Evolutionary conservation across 176 grass and related monocot genomes (phyloP).

Genomic region (Lolium perenne): DNA sequence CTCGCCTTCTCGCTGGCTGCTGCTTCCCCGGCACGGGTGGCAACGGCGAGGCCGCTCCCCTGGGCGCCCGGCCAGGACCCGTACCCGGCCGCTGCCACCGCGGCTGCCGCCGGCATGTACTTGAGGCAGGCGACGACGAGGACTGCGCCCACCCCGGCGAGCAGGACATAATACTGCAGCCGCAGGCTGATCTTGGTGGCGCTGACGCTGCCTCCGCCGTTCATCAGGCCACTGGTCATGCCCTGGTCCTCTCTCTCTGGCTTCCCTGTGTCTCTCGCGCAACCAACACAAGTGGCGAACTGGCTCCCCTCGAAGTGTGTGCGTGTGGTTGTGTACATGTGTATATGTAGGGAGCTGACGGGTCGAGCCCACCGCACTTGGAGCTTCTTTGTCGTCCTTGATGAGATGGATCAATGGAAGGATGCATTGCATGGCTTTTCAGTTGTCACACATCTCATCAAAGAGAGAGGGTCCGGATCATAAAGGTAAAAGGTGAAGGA

Average conservation of each 20-base stretch:
- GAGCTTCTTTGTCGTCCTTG: not conserved
- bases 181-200: constrained; percentile 35
- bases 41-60: not conserved
- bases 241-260: not conserved
- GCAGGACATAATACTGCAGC: constrained; percentile 55
- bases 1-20: not conserved
- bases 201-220: not conserved
- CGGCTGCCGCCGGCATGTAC: constrained; percentile 42
- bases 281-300: no score
- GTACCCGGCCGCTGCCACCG: constrained; percentile 26
- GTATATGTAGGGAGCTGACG: not conserved
- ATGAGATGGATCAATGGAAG: not conserved
- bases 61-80: constrained; percentile 13
- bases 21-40: not conserved
- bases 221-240: not conserved
- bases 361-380: not conserved
- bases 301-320: not conserved
- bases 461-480: not conserved
- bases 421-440: not conserved
- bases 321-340: not conserved
- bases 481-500: not conserved
- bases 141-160: constrained; percentile 23
- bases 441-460: not conserved
- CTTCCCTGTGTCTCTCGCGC: not conserved
- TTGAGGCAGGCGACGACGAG: constrained; percentile 40